Base-by-base conservation (phyloP, 345 rosid genomes). In the Moricandia moricandioides region DNA sequence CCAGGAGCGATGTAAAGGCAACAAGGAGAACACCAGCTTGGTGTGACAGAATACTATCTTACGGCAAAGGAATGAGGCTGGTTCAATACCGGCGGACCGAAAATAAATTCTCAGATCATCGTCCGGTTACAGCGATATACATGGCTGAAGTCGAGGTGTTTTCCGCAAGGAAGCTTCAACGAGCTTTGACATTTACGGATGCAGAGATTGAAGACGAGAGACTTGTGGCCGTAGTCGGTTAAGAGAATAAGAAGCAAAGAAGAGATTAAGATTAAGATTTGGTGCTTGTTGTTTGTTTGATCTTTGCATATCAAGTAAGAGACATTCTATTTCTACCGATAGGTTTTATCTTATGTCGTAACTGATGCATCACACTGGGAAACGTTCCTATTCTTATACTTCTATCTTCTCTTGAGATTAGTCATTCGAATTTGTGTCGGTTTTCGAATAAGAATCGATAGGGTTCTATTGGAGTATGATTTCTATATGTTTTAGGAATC, bases 61-160 rank as follows among this genome's bases (percentile, higher is more conserved):
- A 70, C 14, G 99, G 99, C 16, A 90, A 88, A 67, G 99, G 97
- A 77, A 81, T 92, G 89, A 90, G 62, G 84, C 86, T 86, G 65
- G 82, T 88, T 69, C 79, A 81, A 17, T 95, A 95, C 83, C 31
- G 87, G 75, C 81, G 99, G 66, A 80, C 81, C 14, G 99, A 95
- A 68, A 84, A 87, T 55, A 85, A 67, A 55, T 82, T 88, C 63
- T 95, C 99, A n/a, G 99, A 95, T 78, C 99, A 95, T 79, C 91
- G 99, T 27, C 99, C 99, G 4, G 99, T 95, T 68, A 84, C 87
- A 21, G 99, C 99, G 37, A 83, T 81, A 3, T 92, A 84, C 75
- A 67, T 82, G 85, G 96, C 82, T 58, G 99, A 90, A 82, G 97
- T 88, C 13, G 99, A 95, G 78, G 93, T 89, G 78, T 90, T 91